Base-by-base conservation (phyloP, 306 rosid species). In the Cicer cuneatum region DNA sequence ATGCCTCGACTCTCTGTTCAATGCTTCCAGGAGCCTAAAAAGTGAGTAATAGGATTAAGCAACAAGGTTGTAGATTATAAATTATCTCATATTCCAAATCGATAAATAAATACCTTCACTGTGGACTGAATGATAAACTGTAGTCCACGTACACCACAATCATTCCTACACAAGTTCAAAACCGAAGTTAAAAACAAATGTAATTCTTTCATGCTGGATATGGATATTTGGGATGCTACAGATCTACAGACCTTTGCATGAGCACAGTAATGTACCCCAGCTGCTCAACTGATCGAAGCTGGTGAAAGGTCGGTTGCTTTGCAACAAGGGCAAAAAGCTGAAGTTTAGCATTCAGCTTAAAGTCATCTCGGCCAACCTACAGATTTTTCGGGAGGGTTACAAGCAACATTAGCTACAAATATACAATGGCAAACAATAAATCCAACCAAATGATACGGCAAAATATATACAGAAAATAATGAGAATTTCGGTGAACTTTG, bases 241-340 rank as follows among this genome's bases (percentile, higher is more conserved):
- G 42, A 58, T 47, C n/a, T 51, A 21, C 88, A 82, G 65, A 89
- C 99, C 95, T 90, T 83, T 77, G 87, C 89, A 71, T 62, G 69
- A 94, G 91, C 69, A 59, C 79, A 49, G 99, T 85, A 69, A 91
- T 83, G 81, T 94, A 94, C 67, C 99, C 99, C 47, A 94, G 95
- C 74, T 94, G 99, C 85, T 94, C 99, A 79, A 94, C 99, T 47
- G 92, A 80, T 79, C 97, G 88, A 82, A 94, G 97, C 87, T 94
- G 99, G 83, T 94, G 97, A 82, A 91, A 94, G 16, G 97, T 88
- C 16, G 99, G 88, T 68, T 90, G 95, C 90, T 94, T 87, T 8
- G 96, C 97, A 69, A 90, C 72, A 73, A 86, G 93, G 38, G 85
- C 90, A 80, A 94, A 90, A 79, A 94, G 97, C 82, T 91, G 98